Base-by-base conservation (phyloP, 129 eudicot species). In the carrot (Daucus carota) region DNA sequence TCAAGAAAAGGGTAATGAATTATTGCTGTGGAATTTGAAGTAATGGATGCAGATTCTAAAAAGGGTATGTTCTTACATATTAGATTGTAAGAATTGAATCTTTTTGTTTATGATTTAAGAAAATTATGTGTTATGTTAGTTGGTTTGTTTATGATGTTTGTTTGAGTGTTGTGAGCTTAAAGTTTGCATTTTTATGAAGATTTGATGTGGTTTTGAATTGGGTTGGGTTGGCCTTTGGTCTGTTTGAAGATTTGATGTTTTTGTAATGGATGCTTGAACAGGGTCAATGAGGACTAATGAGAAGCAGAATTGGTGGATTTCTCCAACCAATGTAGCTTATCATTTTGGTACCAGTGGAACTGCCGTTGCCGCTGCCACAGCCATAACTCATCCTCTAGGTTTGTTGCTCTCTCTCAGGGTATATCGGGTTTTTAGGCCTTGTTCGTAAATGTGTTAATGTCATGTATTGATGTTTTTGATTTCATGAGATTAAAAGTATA, bases 331-430 rank as follows among this genome's bases (percentile, higher is more conserved):
- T 78, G 88, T 91, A 65, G 77, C 81, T 15, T 85, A 81, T 79
- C 99, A 94, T 80, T 94, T 94, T 79, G 97, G 96, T 60, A 91
- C 99, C n/a, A 91, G 97, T 82, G 99, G 97, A 76, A 73, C 80
- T 77, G 84, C 98, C 38, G 98, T 91, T 82, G 99, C 99, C 45
- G 86, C 92, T 38, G 99, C 99, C 18, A 94, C 99, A 20, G 90
- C 80, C 68, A 71, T 91, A 46, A 94, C 98, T 41, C 98, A 94
- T 76, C 98, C 97, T 83, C 80, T 94, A 89, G 98, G 98, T 94
- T 80, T 87, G 66, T 79, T 74, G 66, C 69, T 38, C 52, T 79
- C 13, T 68, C 54, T n/a, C 28, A n/a, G 65, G 31, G 65, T 31
- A 57, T n/a, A 7, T 57, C 32, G 31, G 63, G 0, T n/a, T 54